A percentile compares a stretch with the other conserved stretches of the same genome.
These are phyloP conservation scores for Phytophthora rubi DNA, from an alignment of 352 stramenopile species.

Conservation along the genomic window DNA sequence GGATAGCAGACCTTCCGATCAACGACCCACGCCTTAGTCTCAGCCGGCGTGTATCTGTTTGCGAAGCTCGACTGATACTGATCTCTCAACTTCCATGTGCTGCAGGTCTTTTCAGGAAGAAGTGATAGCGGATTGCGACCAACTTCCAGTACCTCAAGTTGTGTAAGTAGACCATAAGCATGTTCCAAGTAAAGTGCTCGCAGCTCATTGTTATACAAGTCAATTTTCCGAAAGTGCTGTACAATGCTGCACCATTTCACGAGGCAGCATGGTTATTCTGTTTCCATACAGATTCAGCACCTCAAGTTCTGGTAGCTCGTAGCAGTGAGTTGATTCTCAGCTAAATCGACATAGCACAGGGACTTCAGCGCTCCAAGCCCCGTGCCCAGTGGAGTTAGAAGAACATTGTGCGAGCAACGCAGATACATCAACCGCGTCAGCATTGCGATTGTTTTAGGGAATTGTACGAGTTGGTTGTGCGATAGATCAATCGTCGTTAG, in stretches of 20 bases:
- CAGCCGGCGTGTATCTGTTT: conserved; percentile 54
- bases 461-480: conserved; percentile 53
- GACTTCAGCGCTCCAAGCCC: conserved; percentile 34
- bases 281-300: conserved; percentile 66
- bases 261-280: conserved; percentile 50
- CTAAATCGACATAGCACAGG: conserved; percentile 68
- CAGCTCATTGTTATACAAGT: conserved; percentile 70
- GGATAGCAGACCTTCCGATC: conserved; percentile 62
- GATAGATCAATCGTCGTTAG: conserved; percentile 52
- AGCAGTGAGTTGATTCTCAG: conserved; percentile 55
- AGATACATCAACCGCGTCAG: conserved; percentile 49
- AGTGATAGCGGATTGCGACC: conserved; percentile 59
- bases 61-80: conserved; percentile 55
- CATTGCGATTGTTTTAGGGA: conserved; percentile 60
- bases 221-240: conserved; percentile 51
- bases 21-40: conserved; percentile 59
- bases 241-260: conserved; percentile 45
- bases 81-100: conserved; percentile 60
- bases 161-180: conserved; percentile 45
- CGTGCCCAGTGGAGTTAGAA: conserved; percentile 46
- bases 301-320: conserved; percentile 50
- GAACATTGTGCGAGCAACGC: conserved; percentile 59
- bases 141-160: conserved; percentile 64
- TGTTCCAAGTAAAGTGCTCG: conserved; percentile 61
- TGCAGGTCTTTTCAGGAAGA: conserved; percentile 71